Percentiles rank a stretch among this genome's conserved stretches.
These are phyloP conservation scores for Boletellus emodensis DNA, from an alignment of 768 basidiomycete species.

Conservation along the genomic window DNA sequence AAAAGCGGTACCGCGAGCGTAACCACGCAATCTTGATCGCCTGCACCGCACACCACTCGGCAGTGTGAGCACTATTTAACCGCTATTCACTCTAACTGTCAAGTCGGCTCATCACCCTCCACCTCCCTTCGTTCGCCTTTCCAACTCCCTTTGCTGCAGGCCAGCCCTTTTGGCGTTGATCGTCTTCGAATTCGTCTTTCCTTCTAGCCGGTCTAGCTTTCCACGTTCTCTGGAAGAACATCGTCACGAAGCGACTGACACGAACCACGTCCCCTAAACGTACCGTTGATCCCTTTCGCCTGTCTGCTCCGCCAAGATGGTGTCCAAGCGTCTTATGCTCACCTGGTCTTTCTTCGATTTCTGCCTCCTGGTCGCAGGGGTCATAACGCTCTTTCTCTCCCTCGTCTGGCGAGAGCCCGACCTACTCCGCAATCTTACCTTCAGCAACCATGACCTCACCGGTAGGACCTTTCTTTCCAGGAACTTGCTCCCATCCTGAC, in stretches of 20 bases:
- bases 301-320: constrained; percentile 42
- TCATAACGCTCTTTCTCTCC: constrained; percentile 60
- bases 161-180: constrained; percentile 61
- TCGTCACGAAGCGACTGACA: not conserved
- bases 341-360: constrained; percentile 72
- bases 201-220: constrained; percentile 40
- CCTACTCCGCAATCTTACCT: constrained; percentile 69
- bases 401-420: constrained; percentile 67
- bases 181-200: constrained; percentile 44
- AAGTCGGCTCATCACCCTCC: not conserved
- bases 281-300: constrained; percentile 5
- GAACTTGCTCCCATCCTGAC: not conserved
- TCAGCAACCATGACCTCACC: constrained; percentile 53
- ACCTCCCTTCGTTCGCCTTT: not conserved
- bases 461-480: constrained; percentile 40
- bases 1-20: not conserved
- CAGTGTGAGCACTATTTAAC: constrained; percentile 6
- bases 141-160: constrained; percentile 33
- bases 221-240: constrained; percentile 53
- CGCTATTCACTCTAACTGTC: constrained; percentile 1
- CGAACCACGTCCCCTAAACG: not conserved
- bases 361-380: constrained; percentile 66
- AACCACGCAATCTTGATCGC: not conserved
- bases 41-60: not conserved
- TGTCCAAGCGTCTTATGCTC: constrained; percentile 65